Evolutionary conservation across 148 eudicot genomes (phyloP), one percentile per base, ranked within the genome.

Genomic region (Pouteria glomerata): DNA sequence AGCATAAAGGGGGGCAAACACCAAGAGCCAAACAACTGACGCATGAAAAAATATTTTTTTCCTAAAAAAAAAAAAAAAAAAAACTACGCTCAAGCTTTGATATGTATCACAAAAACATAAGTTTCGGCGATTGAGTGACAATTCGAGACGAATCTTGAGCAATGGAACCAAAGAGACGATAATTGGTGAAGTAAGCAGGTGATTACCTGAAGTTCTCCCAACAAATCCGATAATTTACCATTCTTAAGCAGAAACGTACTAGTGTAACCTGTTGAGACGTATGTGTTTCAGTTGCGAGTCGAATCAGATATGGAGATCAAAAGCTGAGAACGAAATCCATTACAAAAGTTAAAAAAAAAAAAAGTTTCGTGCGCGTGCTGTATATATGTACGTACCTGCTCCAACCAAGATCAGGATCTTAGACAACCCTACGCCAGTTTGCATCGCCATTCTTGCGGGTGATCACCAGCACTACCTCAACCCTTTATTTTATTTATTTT

Each of bases 161-260:
- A 42, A 23, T 8, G 12, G 21, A 35, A 19, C 13, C 34, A 10
- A 27, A 44, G 16, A 73, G n/a, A n/a, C n/a, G 14, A n/a, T 50
- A 26, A 13, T 26, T 3, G 47, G 18, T n/a, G 23, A 41, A 48
- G 15, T 11, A 37, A 45, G 4, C 44, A 27, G 6, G 4, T 31
- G 70, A 59, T 27, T 21, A 93, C 98, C 97, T 94, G 96, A 35
- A 94, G 79, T 57, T 91, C 96, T 74, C 86, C 93, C 62, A 94
- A 69, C 0, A 94, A 26, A 70, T 94, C 97, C 4, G 97, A 87
- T 61, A 94, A 73, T 72, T 94, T 89, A 1, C 86, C 86, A 52
- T 94, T 85, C 78, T 83, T 83, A 19, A 89, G 12, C 80, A 94
- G 73, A 27, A 94, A n/a, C 26, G 97, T 89, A 12, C 97, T 83